Conservation (phyloP, 495 filamentous ascomycete genomes). For the Cladorrhinum samala region DNA sequence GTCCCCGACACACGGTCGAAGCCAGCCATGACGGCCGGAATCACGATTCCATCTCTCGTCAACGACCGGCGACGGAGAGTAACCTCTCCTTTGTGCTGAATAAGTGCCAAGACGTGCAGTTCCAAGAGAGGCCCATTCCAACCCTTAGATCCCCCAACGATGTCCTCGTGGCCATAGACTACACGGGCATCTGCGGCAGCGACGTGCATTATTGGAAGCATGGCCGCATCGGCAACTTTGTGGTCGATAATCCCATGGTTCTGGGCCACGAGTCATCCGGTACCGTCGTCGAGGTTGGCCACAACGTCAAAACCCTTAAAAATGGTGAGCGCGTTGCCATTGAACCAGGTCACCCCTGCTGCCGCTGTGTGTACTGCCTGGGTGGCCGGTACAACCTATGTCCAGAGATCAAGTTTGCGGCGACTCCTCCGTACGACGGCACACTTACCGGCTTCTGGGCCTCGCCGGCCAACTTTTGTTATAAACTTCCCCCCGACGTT, state of each 20-base stretch:
- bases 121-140: constrained; percentile 70
- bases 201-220: constrained; percentile 91
- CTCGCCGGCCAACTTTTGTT: constrained; percentile 75
- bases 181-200: constrained; percentile 85
- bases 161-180: constrained; percentile 75
- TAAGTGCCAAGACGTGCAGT: constrained; percentile 61
- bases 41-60: no score
- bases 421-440: constrained; percentile 70
- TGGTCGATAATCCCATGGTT: constrained; percentile 83
- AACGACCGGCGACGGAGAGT: no score
- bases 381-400: constrained; percentile 79
- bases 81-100: constrained; percentile 86
- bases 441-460: constrained; percentile 73
- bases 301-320: constrained; percentile 52
- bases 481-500: constrained; percentile 64
- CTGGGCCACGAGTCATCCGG: constrained; percentile 87
- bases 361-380: constrained; percentile 66
- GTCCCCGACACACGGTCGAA: no score
- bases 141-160: constrained; percentile 59
- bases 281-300: constrained; percentile 60
- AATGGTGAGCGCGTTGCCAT: constrained; percentile 73
- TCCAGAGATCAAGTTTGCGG: constrained; percentile 74
- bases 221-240: constrained; percentile 73
- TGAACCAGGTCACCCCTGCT: constrained; percentile 80
- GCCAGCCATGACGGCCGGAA: no score